phyloP scores from a whole-genome alignment of 768 basidiomycete species.

The Infundibulicybe gibba region DNA sequence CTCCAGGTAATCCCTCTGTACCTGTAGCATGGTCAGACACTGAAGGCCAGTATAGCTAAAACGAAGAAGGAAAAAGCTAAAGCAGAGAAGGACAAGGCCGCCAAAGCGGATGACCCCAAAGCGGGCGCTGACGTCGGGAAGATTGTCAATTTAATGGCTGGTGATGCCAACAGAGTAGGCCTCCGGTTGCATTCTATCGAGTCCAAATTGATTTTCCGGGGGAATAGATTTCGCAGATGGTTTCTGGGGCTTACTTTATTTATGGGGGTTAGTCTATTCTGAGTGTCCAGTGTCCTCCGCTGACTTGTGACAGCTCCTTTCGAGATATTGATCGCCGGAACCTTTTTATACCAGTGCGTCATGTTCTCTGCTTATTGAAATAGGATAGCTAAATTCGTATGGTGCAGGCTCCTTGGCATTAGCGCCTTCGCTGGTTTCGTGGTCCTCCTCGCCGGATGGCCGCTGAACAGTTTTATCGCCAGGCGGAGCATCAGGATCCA shows the following conservation, averaged over 20 bases:
- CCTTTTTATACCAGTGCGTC: conserved; percentile 74
- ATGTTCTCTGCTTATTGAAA: background rate
- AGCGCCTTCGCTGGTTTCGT: conserved; percentile 77
- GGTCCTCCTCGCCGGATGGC: conserved; percentile 64
- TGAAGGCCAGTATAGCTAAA: background rate
- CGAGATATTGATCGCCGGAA: conserved; percentile 68
- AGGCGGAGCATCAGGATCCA: conserved; percentile 57
- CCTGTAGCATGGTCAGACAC: conserved; percentile 11
- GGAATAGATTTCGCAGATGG: conserved; percentile 42
- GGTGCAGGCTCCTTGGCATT: conserved; percentile 51
- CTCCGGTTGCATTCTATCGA: background rate
- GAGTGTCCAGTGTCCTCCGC: conserved; percentile 3
- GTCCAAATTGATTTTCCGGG: background rate
- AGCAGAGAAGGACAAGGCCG: conserved; percentile 34
- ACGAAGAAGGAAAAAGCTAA: conserved; percentile 20
- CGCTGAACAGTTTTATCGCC: conserved; percentile 66
- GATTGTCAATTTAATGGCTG: conserved; percentile 87
- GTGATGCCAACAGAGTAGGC: conserved; percentile 59
- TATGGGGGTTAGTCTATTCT: conserved; percentile 49
- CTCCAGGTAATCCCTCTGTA: conserved; percentile 44
- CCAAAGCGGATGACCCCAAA: conserved; percentile 51
- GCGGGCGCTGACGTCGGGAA: conserved; percentile 86
- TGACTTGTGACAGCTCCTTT: conserved; percentile 50
- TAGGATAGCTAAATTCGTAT: background rate
- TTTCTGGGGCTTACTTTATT: conserved; percentile 58